A percentile compares a stretch with the other conserved stretches of the same genome.
Conservation (phyloP, 352 stramenopile genomes). For the Blastocystis sp. region DNA sequence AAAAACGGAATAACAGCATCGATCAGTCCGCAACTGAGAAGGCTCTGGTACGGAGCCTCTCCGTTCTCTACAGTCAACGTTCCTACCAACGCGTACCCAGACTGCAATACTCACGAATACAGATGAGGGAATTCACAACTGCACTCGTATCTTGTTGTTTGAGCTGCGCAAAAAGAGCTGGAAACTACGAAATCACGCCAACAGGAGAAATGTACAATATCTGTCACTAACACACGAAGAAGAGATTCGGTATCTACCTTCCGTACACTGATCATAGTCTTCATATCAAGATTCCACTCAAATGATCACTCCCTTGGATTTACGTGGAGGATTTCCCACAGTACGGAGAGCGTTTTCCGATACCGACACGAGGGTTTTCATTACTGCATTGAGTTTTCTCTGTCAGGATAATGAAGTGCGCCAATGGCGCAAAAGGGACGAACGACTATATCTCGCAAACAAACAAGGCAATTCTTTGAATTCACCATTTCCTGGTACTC, state of each 20-base stretch:
- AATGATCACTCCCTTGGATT: no score
- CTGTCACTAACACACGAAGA: no score
- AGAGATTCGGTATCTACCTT: no score
- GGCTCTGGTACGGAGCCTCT: neutral
- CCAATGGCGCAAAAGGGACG: no score
- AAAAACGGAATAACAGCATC: neutral
- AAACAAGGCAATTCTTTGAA: neutral
- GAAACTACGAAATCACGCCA: neutral
- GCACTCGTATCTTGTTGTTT: neutral
- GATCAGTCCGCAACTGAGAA: neutral
- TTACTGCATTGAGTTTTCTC: no score
- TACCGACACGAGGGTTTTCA: neutral
- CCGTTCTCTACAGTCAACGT: neutral
- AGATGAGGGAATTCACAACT: neutral
- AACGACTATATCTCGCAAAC: neutral
- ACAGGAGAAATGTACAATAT: no score
- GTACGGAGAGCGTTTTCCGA: neutral
- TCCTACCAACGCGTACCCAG: neutral
- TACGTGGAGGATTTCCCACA: no score
- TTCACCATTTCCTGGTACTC: slow-evolving; percentile 42
- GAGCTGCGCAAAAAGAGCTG: neutral
- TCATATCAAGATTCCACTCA: no score
- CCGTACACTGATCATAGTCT: no score
- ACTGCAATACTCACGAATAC: neutral
- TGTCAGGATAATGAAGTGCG: no score